Conservation (phyloP, 1,284 basidiomycete species). For the Cryptococcus sp. region DNA sequence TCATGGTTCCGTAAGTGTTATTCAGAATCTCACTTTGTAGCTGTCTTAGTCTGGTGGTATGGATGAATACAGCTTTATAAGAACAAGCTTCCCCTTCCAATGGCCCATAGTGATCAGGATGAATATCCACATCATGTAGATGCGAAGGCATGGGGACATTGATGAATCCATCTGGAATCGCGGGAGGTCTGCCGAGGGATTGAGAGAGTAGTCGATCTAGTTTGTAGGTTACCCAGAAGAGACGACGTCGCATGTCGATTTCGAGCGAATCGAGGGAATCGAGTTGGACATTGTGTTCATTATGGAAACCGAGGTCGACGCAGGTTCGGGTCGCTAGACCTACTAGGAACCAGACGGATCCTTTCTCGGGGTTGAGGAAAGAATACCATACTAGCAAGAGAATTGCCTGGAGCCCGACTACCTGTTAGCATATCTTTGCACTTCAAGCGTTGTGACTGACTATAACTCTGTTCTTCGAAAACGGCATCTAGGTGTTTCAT, state of each 20-base stretch:
- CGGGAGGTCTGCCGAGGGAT: conserved; percentile 47
- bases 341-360: conserved; percentile 50
- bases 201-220: conserved; percentile 47
- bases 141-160: conserved; percentile 40
- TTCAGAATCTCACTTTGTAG: conserved; percentile 48
- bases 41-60: conserved; percentile 45
- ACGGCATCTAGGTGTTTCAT: conserved; percentile 49
- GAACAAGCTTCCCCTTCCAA: conserved; percentile 40
- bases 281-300: conserved; percentile 44
- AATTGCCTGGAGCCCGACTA: conserved; percentile 48
- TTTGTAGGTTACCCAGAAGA: conserved; percentile 50
- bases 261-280: conserved; percentile 46
- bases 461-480: conserved; percentile 46
- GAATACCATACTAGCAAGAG: conserved; percentile 49
- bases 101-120: conserved; percentile 30
- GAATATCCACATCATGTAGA: conserved; percentile 47
- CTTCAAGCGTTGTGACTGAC: conserved; percentile 10
- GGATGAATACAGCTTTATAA: conserved; percentile 46
- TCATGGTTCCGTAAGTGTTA: conserved; percentile 43
- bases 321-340: conserved; percentile 48
- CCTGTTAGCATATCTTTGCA: neutral
- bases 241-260: conserved; percentile 47
- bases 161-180: conserved; percentile 49
- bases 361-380: conserved; percentile 48
- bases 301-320: conserved; percentile 49